Evolutionary conservation across 2,329 filamentous ascomycete genomes (phyloP).

Genomic region (Aspergillus viridinutans): DNA sequence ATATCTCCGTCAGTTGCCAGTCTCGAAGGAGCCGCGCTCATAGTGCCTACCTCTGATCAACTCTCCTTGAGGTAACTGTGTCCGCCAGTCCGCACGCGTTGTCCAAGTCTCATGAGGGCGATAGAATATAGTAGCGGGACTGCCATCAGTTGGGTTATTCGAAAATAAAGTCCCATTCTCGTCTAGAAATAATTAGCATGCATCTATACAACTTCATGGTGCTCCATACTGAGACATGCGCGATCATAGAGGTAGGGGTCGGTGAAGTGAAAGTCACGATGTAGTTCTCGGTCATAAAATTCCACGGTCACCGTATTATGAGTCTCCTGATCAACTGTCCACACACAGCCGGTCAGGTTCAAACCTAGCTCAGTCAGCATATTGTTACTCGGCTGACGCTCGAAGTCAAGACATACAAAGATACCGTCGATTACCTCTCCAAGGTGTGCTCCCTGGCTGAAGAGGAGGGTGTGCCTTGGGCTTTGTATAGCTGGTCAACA

Average conservation of each 20-base stretch:
- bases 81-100: conserved; percentile 82
- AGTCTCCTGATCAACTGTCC: conserved; percentile 93
- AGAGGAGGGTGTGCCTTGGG: conserved; percentile 78
- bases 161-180: conserved; percentile 83
- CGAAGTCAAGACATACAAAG: conserved; percentile 53
- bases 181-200: conserved; percentile 39
- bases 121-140: conserved; percentile 85
- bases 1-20: not conserved
- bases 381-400: not conserved
- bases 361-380: conserved; percentile 47
- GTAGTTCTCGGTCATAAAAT: conserved; percentile 90
- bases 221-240: conserved; percentile 68
- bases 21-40: not conserved
- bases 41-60: conserved; percentile 55
- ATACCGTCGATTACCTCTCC: conserved; percentile 91
- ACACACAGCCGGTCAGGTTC: conserved; percentile 90
- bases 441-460: conserved; percentile 91
- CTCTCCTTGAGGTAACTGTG: conserved; percentile 81
- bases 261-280: conserved; percentile 95
- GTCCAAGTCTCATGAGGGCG: conserved; percentile 97
- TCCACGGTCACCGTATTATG: conserved; percentile 94
- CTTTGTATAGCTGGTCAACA: conserved; percentile 46
- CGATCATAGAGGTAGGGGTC: conserved; percentile 96
- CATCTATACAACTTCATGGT: not conserved
- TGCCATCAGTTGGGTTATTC: conserved; percentile 63